Base-by-base conservation (phyloP, 768 basidiomycete species). In the Mycena filopes region DNA sequence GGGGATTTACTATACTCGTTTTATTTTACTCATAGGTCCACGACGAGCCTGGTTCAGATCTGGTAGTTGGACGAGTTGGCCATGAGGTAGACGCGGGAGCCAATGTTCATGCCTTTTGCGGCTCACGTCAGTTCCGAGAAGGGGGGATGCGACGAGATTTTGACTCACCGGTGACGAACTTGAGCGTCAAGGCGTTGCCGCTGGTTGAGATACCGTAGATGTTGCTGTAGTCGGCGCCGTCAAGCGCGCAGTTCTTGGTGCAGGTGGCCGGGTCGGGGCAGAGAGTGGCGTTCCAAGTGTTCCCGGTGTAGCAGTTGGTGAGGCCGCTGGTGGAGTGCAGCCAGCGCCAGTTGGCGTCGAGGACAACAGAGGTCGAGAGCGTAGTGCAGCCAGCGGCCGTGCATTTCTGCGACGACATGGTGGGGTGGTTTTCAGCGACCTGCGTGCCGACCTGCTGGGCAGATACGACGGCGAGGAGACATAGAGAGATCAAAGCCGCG, bases 261-360 rank as follows among this genome's bases (percentile, higher is more conserved):
- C 60, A 63, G 25, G 66, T 80, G 72, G 71, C 79, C 78, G 56
- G 75, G 76, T 29, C 65, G 66, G 51, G 72, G 65, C 69, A 77
- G 72, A 49, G 75, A 73, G 76, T 79, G 78, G 33, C 75, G 69
- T 63, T 67, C 85, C 85, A 88, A 18, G 78, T 72, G 79, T 87
- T 86, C 38, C 86, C 86, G 65, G 82, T 86, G 79, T 87, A 87
- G 72, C 86, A 82, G 76, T 81, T 81, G 59, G 75, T 79, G 76
- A 76, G 75, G 29, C 74, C 68, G 61, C 67, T 68, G 61, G 72
- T 75, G 40, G 69, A 70, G 73, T 84, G 82, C 18, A 81, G 67
- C 84, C 84, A 86, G 50, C 85, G 83, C 84, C 84, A 86, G 78
- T 86, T 86, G 61, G 81, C 63, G 72, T 87, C 86, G 74, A 88